These are phyloP conservation scores for Umbelopsis isabellina DNA, from an alignment of 192 early-diverging fungal species.

Conservation along the genomic window DNA sequence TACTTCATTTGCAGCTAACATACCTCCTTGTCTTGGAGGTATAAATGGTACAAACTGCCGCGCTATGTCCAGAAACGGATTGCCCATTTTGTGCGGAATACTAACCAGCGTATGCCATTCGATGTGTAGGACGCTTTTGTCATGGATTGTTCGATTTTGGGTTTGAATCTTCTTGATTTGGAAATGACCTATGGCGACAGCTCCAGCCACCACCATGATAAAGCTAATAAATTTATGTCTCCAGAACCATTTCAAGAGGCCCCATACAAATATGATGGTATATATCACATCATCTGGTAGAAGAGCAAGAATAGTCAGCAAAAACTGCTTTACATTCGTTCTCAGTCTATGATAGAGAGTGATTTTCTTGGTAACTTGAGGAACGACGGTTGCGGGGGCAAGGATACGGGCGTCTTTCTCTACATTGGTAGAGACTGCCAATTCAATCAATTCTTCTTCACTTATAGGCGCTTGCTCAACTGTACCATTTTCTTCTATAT, in stretches of 20 bases:
- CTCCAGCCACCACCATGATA: neutral
- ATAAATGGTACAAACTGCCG: neutral
- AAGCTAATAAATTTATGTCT: constrained; percentile 5
- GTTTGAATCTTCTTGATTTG: constrained; percentile 4
- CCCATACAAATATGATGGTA: neutral
- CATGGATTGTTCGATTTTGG: neutral
- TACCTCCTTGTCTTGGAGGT: neutral
- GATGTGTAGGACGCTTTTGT: neutral
- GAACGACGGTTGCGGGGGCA: too few species aligned
- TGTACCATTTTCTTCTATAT: too few species aligned
- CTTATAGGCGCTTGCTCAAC: too few species aligned
- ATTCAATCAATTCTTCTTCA: too few species aligned
- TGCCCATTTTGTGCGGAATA: too few species aligned
- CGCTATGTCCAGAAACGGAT: neutral
- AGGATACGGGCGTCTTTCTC: too few species aligned
- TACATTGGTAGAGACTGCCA: too few species aligned
- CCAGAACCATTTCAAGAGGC: neutral
- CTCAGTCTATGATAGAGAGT: too few species aligned
- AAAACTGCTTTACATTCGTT: too few species aligned
- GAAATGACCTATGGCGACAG: neutral
- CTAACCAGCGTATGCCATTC: neutral
- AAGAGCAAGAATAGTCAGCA: too few species aligned
- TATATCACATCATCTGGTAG: too few species aligned
- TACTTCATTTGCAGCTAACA: neutral
- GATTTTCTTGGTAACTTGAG: too few species aligned